Conservation (phyloP, 2,329 filamentous ascomycete genomes). For the Hirsutella thompsonii region DNA sequence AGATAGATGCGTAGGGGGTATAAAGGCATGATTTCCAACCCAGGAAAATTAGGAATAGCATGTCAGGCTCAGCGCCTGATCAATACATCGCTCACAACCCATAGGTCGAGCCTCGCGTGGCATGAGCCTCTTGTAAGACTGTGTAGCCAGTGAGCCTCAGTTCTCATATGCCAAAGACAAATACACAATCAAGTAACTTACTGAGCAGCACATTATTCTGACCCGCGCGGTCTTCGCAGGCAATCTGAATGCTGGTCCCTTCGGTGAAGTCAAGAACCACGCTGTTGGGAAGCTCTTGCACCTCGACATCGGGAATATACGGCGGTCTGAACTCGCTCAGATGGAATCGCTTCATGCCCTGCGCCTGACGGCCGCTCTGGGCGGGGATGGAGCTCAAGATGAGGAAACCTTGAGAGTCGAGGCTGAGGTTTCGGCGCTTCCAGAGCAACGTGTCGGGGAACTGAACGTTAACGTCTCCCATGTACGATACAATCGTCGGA, state of each 20-base stretch:
- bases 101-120: slow-evolving; percentile 17
- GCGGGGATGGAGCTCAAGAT: slow-evolving; percentile 55
- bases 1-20: background rate
- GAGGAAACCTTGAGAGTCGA: slow-evolving; percentile 74
- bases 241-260: slow-evolving; percentile 48
- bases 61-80: background rate
- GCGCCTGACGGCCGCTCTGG: slow-evolving; percentile 33
- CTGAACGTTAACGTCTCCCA: slow-evolving; percentile 91
- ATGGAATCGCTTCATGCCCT: slow-evolving; percentile 62
- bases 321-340: slow-evolving; percentile 72
- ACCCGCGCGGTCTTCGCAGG: slow-evolving; percentile 47
- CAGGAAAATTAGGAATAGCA: background rate
- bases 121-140: slow-evolving; percentile 24
- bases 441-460: slow-evolving; percentile 93
- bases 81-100: slow-evolving; percentile 12
- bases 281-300: slow-evolving; percentile 87
- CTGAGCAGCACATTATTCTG: slow-evolving; percentile 41
- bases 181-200: slow-evolving; percentile 22
- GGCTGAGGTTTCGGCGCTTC: slow-evolving; percentile 82
- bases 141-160: background rate
- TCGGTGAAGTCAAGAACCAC: slow-evolving; percentile 49
- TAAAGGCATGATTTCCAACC: background rate
- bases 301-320: slow-evolving; percentile 75
- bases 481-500: slow-evolving; percentile 44
- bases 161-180: background rate